Evolutionary conservation across 805 yeast genomes (phyloP).

Genomic region (Diddensiella santjacobensis): DNA sequence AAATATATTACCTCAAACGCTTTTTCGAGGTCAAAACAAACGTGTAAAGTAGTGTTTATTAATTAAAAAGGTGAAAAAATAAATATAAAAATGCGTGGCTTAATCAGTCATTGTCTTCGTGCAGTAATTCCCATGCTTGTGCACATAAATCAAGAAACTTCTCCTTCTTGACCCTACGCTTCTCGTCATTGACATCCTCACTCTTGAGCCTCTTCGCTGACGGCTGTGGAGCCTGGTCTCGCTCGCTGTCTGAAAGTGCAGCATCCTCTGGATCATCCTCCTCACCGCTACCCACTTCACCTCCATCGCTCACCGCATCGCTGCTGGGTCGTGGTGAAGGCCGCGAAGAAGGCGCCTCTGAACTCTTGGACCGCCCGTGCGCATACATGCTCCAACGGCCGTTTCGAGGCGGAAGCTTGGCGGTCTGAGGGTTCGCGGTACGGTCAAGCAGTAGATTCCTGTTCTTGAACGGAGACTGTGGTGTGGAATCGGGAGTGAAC

Average conservation of each 20-base stretch:
- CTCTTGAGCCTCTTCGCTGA: constrained; percentile 10
- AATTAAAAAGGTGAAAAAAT: background rate
- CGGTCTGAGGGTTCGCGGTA: constrained; percentile 4
- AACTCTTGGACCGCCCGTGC: background rate
- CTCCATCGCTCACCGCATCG: constrained; percentile 11
- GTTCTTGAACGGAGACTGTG: background rate
- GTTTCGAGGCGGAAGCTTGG: constrained; percentile 2
- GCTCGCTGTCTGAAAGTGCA: constrained; percentile 23
- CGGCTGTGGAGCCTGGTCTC: constrained; percentile 14
- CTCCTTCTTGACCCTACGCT: constrained; percentile 22
- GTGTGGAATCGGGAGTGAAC: background rate
- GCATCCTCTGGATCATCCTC: constrained; percentile 26
- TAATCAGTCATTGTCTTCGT: constrained; percentile 12
- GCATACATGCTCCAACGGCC: background rate
- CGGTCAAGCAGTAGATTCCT: background rate
- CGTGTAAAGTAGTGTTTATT: constrained; percentile 54
- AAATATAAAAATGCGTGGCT: background rate
- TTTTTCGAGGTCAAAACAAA: constrained; percentile 93
- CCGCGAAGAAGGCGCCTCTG: background rate
- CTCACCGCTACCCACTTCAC: constrained; percentile 20
- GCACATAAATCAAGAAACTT: constrained; percentile 31
- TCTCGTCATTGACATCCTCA: background rate
- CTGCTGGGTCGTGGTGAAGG: background rate
- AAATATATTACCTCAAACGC: constrained; percentile 87
- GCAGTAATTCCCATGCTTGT: constrained; percentile 32